Evolutionary conservation across 148 eudicot genomes (phyloP).

Genomic region (Fallopia convolvulus): DNA sequence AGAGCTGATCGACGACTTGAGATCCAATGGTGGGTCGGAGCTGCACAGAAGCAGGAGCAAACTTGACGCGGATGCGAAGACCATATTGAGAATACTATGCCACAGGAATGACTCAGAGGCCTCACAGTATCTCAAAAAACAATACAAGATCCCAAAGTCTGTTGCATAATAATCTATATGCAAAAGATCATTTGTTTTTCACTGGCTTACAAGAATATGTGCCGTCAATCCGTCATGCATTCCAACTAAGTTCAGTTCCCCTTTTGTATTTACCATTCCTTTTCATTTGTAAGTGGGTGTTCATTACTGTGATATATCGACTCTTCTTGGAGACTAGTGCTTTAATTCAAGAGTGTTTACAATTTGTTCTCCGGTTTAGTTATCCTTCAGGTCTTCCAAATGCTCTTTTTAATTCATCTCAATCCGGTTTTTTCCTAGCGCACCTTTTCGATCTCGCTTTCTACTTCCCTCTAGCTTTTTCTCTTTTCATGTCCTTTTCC

Average conservation of each 20-base stretch:
- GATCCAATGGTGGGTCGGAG: slow-evolving; percentile 53
- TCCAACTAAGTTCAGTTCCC: background rate
- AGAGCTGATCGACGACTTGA: slow-evolving; percentile 85
- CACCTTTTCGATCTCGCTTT: too few relatives aligned
- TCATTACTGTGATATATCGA: background rate
- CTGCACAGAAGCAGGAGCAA: slow-evolving; percentile 61
- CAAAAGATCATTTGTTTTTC: background rate
- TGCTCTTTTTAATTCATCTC: slow-evolving; percentile 32
- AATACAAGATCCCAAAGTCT: slow-evolving; percentile 90
- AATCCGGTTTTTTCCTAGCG: too few relatives aligned
- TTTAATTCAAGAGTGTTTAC: too few relatives aligned
- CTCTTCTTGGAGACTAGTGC: background rate
- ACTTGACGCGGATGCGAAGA: slow-evolving; percentile 71
- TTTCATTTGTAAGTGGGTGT: background rate
- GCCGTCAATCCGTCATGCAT: background rate
- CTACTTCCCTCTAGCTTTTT: too few relatives aligned
- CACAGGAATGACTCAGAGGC: slow-evolving; percentile 90
- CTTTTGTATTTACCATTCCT: background rate
- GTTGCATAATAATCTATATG: slow-evolving; percentile 24
- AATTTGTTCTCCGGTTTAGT: too few relatives aligned
- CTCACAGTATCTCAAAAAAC: slow-evolving; percentile 94
- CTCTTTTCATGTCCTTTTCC: too few relatives aligned
- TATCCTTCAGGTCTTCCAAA: background rate
- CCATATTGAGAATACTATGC: slow-evolving; percentile 76
- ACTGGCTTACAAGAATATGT: background rate